A percentile compares a stretch with the other conserved stretches of the same genome.
Evolutionary conservation across 345 rosid genomes (phyloP).

Genomic region (Ceriops zippeliana): DNA sequence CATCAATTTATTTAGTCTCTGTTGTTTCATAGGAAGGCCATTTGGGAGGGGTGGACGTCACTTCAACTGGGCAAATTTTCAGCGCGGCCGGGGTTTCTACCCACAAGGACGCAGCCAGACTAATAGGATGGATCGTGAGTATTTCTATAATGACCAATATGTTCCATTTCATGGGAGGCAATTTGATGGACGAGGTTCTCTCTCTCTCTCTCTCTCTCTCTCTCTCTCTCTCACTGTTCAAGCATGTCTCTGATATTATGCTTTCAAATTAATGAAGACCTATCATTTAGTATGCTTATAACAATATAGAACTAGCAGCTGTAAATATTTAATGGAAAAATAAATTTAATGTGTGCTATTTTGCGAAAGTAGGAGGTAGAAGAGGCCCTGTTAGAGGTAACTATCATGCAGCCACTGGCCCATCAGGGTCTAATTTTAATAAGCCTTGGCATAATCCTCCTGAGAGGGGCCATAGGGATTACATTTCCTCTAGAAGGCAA

Average conservation of each 20-base stretch:
- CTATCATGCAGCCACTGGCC: slow-evolving; percentile 19
- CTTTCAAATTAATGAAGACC: no score
- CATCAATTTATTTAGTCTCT: slow-evolving; percentile 4
- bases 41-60: slow-evolving; percentile 41
- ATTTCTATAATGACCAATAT: slow-evolving; percentile 28
- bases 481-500: slow-evolving; percentile 32
- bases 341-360: slow-evolving; percentile 13
- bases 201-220: slow-evolving; percentile 19
- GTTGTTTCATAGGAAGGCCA: slow-evolving; percentile 38
- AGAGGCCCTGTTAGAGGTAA: slow-evolving; percentile 42
- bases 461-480: slow-evolving; percentile 33
- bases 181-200: slow-evolving; percentile 30
- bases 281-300: no score
- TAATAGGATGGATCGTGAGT: slow-evolving; percentile 36
- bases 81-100: slow-evolving; percentile 36
- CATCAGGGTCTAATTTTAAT: slow-evolving; percentile 38
- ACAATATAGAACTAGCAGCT: no score
- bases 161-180: slow-evolving; percentile 36
- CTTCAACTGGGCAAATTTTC: slow-evolving; percentile 31
- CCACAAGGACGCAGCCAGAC: slow-evolving; percentile 35
- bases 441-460: slow-evolving; percentile 41
- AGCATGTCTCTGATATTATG: no score
- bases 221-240: neutral
- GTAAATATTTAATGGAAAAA: neutral
- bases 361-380: slow-evolving; percentile 35